A percentile compares a stretch with the other conserved stretches of the same genome.
Conservation (phyloP, 2,329 filamentous ascomycete genomes). For the Cladophialophora exuberans region DNA sequence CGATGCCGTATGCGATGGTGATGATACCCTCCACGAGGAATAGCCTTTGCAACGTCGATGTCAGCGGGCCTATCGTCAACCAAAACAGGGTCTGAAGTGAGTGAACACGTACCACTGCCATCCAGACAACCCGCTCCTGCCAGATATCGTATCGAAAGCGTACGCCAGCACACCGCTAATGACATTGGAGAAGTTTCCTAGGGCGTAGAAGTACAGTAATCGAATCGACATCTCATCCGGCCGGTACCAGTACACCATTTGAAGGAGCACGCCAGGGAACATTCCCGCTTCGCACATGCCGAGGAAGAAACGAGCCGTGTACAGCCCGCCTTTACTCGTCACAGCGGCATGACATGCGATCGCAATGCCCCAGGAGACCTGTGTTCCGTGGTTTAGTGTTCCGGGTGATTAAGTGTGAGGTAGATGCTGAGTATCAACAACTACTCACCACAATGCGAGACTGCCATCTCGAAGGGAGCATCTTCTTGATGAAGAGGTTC, state of each 20-base stretch:
- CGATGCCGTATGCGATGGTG: slow-evolving; percentile 44
- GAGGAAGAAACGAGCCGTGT: slow-evolving; percentile 68
- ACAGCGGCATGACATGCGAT: slow-evolving; percentile 70
- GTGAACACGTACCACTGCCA: slow-evolving; percentile 27
- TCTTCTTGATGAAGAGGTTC: slow-evolving; percentile 69
- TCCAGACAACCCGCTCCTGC: slow-evolving; percentile 25
- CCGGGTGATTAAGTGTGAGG: no score
- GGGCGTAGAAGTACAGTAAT: slow-evolving; percentile 51
- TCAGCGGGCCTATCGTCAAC: not conserved
- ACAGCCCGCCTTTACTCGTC: slow-evolving; percentile 54
- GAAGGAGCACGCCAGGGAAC: slow-evolving; percentile 74
- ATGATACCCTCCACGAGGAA: slow-evolving; percentile 50
- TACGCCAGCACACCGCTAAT: slow-evolving; percentile 40
- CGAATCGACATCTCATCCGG: slow-evolving; percentile 67
- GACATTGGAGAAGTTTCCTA: slow-evolving; percentile 39
- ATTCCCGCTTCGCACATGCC: slow-evolving; percentile 67
- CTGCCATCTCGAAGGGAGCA: slow-evolving; percentile 58
- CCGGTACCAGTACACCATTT: slow-evolving; percentile 67
- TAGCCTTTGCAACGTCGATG: slow-evolving; percentile 34
- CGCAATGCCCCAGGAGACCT: slow-evolving; percentile 64
- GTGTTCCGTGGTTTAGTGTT: no score
- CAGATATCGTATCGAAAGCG: slow-evolving; percentile 25
- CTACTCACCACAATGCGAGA: slow-evolving; percentile 37
- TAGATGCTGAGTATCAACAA: slow-evolving; percentile 36
- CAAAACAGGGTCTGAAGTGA: no score